A percentile compares a stretch with the other conserved stretches of the same genome.
Conservation (phyloP, 2,329 filamentous ascomycete species). For the Nemania abortiva region DNA sequence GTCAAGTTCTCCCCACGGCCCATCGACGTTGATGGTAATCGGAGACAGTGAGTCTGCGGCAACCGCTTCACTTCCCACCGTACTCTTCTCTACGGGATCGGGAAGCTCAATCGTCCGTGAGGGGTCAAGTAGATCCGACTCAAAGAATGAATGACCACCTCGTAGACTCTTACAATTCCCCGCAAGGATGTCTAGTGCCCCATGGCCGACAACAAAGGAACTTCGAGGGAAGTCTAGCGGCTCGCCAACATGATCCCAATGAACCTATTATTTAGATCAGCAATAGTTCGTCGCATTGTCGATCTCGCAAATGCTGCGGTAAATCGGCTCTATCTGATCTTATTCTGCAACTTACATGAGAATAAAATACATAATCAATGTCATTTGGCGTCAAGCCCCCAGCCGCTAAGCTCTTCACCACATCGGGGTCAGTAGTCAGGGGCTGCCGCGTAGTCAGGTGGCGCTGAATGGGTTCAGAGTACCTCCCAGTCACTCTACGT, state of each 20-base stretch:
- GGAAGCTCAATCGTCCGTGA: conserved; percentile 27
- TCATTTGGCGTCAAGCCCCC: conserved; percentile 26
- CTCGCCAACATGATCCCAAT: conserved; percentile 37
- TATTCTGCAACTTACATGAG: conserved; percentile 23
- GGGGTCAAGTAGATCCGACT: conserved; percentile 25
- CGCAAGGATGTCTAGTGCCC: conserved; percentile 27
- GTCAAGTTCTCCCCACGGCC: conserved; percentile 21
- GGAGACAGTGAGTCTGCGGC: not conserved
- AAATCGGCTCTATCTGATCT: not conserved
- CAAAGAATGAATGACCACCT: conserved; percentile 35
- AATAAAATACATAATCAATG: conserved; percentile 35
- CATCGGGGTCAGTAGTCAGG: conserved; percentile 28
- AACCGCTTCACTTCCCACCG: not conserved
- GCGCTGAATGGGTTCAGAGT: conserved; percentile 29
- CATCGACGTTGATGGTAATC: conserved; percentile 6
- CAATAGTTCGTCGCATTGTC: not conserved
- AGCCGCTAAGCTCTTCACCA: conserved; percentile 25
- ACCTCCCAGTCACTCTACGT: conserved; percentile 16
- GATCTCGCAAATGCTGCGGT: not conserved
- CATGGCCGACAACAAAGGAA: conserved; percentile 24
- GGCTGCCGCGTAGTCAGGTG: conserved; percentile 29
- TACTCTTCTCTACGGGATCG: not conserved
- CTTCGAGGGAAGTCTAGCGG: conserved; percentile 27
- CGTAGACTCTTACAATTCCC: conserved; percentile 22
- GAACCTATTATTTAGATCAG: conserved; percentile 23